These are phyloP conservation scores for Mycena kentingensis DNA, from an alignment of 768 basidiomycete genomes.

Conservation along the genomic window DNA sequence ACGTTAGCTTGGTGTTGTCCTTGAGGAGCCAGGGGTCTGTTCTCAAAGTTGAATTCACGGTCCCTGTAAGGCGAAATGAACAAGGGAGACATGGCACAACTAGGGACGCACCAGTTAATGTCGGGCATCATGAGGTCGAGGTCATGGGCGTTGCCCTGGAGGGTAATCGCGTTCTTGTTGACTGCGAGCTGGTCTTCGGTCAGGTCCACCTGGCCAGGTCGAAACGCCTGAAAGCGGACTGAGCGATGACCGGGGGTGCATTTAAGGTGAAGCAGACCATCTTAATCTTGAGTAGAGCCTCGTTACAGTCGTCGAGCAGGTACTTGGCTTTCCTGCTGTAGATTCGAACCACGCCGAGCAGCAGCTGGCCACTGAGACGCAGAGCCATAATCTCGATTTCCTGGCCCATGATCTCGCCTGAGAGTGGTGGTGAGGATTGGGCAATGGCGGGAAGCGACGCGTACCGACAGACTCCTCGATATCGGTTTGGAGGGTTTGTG, in stretches of 20 bases:
- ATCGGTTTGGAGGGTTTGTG: slow-evolving; percentile 91
- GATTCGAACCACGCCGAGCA: slow-evolving; percentile 95
- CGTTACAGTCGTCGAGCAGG: slow-evolving; percentile 95
- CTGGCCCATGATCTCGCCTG: slow-evolving; percentile 92
- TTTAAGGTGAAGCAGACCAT: slow-evolving; percentile 64
- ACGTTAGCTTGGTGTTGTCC: slow-evolving; percentile 83
- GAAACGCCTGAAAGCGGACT: slow-evolving; percentile 68
- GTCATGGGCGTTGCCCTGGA: slow-evolving; percentile 76
- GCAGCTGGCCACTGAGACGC: slow-evolving; percentile 92
- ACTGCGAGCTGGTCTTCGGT: slow-evolving; percentile 91
- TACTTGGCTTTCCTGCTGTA: slow-evolving; percentile 99
- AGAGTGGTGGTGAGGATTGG: neutral
- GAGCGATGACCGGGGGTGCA: slow-evolving; percentile 1
- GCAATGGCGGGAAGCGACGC: slow-evolving; percentile 28
- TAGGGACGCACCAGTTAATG: slow-evolving; percentile 67
- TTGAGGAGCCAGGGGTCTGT: slow-evolving; percentile 61
- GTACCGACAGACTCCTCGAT: slow-evolving; percentile 91
- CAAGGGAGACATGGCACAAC: neutral
- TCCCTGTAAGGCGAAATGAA: slow-evolving; percentile 53
- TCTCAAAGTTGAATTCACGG: slow-evolving; percentile 62
- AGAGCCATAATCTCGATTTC: slow-evolving; percentile 93
- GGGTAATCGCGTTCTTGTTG: slow-evolving; percentile 85
- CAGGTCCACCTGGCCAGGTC: slow-evolving; percentile 93
- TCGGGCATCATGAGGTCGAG: slow-evolving; percentile 80
- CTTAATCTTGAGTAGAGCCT: slow-evolving; percentile 92